A percentile compares a stretch with the other conserved stretches of the same genome.
phyloP scores from a whole-genome alignment of 2,329 filamentous ascomycete species.

The Fusarium equiseti region DNA sequence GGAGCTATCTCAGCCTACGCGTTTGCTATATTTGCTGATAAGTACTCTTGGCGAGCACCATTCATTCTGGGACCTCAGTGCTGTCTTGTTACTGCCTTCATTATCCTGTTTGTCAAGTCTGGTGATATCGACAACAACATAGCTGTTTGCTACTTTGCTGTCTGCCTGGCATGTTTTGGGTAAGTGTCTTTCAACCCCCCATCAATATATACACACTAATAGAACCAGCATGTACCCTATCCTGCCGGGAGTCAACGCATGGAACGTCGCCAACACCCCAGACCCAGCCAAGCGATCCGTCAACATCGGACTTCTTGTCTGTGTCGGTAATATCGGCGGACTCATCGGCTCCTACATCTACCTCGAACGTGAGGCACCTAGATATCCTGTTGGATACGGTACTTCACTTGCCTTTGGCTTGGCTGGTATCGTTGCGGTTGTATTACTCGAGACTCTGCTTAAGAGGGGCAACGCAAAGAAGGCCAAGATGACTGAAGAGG shows the following conservation, averaged over 20 bases:
- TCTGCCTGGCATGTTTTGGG: slow-evolving; percentile 26
- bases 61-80: slow-evolving; percentile 22
- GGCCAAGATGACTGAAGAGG: slow-evolving; percentile 7
- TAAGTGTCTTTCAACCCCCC: neutral
- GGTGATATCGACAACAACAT: slow-evolving; percentile 12
- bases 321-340: slow-evolving; percentile 48
- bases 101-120: slow-evolving; percentile 20
- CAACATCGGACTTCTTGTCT: slow-evolving; percentile 56
- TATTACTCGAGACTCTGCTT: slow-evolving; percentile 3
- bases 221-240: slow-evolving; percentile 52
- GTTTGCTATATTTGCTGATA: slow-evolving; percentile 24
- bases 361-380: slow-evolving; percentile 16
- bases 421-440: slow-evolving; percentile 16
- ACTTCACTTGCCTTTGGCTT: slow-evolving; percentile 18
- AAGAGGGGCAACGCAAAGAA: slow-evolving; percentile 24
- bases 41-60: slow-evolving; percentile 20
- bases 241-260: slow-evolving; percentile 56
- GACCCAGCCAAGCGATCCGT: slow-evolving; percentile 56
- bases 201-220: neutral
- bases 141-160: slow-evolving; percentile 20
- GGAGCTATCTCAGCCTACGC: slow-evolving; percentile 20
- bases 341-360: slow-evolving; percentile 23
- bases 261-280: slow-evolving; percentile 56
- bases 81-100: slow-evolving; percentile 15
- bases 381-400: slow-evolving; percentile 15